These are phyloP conservation scores for Neonectria sp. DNA, from an alignment of 2,329 filamentous ascomycete species.

Conservation along the genomic window DNA sequence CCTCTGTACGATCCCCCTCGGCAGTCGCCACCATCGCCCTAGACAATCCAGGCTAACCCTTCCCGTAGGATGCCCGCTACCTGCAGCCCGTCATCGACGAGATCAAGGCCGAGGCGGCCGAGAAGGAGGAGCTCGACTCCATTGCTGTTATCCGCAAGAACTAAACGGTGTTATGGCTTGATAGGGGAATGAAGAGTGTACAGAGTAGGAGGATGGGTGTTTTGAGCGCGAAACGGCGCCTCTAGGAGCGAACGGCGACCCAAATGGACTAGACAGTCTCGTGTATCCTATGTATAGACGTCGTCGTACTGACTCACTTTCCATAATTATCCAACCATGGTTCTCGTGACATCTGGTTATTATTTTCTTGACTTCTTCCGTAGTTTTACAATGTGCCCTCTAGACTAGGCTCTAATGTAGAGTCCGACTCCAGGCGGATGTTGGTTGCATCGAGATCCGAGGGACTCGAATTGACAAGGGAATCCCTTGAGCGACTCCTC, in stretches of 20 bases:
- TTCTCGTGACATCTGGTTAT: slow-evolving; percentile 34
- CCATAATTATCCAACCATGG: slow-evolving; percentile 27
- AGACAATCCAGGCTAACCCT: slow-evolving; percentile 36
- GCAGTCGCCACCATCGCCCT: slow-evolving; percentile 34
- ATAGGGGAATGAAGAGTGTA: slow-evolving; percentile 29
- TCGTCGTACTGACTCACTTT: slow-evolving; percentile 50
- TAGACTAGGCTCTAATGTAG: slow-evolving; percentile 27
- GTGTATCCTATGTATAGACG: slow-evolving; percentile 56
- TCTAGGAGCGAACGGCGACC: slow-evolving; percentile 40
- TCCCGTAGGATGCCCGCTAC: slow-evolving; percentile 66
- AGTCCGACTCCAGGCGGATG: slow-evolving; percentile 29
- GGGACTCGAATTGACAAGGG: slow-evolving; percentile 23
- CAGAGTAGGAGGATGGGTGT: slow-evolving; percentile 35
- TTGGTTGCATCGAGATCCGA: slow-evolving; percentile 24
- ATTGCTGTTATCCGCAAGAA: slow-evolving; percentile 66
- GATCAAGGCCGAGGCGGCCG: slow-evolving; percentile 64
- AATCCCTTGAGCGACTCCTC: slow-evolving; percentile 24
- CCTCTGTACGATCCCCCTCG: slow-evolving; percentile 60
- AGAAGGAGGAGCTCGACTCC: slow-evolving; percentile 68
- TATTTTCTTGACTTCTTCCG: slow-evolving; percentile 42
- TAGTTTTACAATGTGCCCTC: slow-evolving; percentile 46
- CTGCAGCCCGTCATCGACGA: slow-evolving; percentile 67
- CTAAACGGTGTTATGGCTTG: slow-evolving; percentile 47
- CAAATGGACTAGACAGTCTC: slow-evolving; percentile 50
- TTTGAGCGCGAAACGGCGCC: slow-evolving; percentile 44